Evolutionary conservation across 2,329 filamentous ascomycete species (phyloP), one percentile per base, ranked within the genome.

Genomic region (Xylaria sp.): DNA sequence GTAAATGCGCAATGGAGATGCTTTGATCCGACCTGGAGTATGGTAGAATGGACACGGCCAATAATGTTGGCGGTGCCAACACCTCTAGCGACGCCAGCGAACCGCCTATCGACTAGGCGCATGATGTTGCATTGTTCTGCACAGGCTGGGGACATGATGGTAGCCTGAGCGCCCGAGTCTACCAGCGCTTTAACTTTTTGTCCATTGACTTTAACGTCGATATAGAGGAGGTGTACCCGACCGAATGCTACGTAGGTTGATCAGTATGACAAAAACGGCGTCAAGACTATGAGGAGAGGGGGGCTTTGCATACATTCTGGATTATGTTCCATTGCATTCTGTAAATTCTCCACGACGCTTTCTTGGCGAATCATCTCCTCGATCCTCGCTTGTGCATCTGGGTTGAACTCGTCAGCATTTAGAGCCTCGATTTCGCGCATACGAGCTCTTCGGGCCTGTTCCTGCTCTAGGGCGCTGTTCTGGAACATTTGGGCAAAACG

Each of bases 341-440:
- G 93, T 63, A 98, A 78, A 73, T 99, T 99, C 79, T 97, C 93
- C 77, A 94, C 93, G 47, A 99, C 94, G 15, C 90, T 85, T 78
- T 98, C 92, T 78, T 97, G 92, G 58, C 95, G 89, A 74, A 99
- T 99, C 78, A 98, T 96, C 79, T 99, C 95, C 74, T 95, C 94
- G 66, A 99, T 99, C 79, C 90, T 92, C 49, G 85, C 85, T 78
- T 99, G 95, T 8, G 94, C 92, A 67, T 97, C 94, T 25, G 92
- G 81, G 74, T 99, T 94, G 79, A 98, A 97, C 0, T 94, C 94
- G 72, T 99, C 95, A 9, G 93, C 90, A 75, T 98, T 97, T 64
- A 98, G 83, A 72, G 91, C 84, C 65, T 89, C 89, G 70, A 97
- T 94, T 75, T 94, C 89, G 56, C 91, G 88, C 75, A 94, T 88